Conservation (phyloP, 1,284 basidiomycete species). For the Ceratobasidium sp. region DNA sequence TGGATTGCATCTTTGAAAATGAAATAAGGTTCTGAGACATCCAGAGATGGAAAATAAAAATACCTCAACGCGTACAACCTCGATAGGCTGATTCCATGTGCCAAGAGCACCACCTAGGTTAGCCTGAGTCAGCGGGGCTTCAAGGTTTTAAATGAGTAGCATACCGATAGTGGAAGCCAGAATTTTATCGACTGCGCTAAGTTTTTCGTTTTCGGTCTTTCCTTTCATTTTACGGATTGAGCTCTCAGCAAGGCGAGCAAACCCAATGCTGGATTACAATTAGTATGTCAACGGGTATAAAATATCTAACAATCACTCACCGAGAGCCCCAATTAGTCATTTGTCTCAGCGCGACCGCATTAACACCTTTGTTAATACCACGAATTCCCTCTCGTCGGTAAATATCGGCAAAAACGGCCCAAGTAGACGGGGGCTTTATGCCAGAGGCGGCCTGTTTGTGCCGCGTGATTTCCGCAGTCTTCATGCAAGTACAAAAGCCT, state of each 20-base stretch:
- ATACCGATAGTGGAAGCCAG: conserved; percentile 82
- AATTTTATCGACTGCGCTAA: conserved; percentile 88
- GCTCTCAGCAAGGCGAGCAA: conserved; percentile 91
- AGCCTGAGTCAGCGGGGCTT: neutral
- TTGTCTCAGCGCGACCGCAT: conserved; percentile 96
- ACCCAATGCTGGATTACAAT: conserved; percentile 81
- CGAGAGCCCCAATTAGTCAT: conserved; percentile 99
- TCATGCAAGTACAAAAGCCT: conserved; percentile 99
- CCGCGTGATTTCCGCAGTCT: conserved; percentile 98
- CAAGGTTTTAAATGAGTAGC: neutral
- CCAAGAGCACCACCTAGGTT: conserved; percentile 83
- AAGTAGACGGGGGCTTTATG: conserved; percentile 91
- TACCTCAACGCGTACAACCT: conserved; percentile 93
- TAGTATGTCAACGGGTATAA: neutral
- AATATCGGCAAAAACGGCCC: conserved; percentile 94
- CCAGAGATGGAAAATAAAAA: conserved; percentile 23
- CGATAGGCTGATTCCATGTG: conserved; percentile 99
- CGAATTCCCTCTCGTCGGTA: conserved; percentile 92
- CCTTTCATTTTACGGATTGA: conserved; percentile 82
- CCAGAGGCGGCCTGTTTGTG: conserved; percentile 94
- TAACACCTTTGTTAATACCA: conserved; percentile 99
- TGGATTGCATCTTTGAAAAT: conserved; percentile 90
- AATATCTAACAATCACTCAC: conserved; percentile 59
- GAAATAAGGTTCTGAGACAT: conserved; percentile 11
- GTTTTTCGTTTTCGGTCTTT: conserved; percentile 77